phyloP scores from a whole-genome alignment of 805 yeast species.

The Blastobotrys mokoenaii region DNA sequence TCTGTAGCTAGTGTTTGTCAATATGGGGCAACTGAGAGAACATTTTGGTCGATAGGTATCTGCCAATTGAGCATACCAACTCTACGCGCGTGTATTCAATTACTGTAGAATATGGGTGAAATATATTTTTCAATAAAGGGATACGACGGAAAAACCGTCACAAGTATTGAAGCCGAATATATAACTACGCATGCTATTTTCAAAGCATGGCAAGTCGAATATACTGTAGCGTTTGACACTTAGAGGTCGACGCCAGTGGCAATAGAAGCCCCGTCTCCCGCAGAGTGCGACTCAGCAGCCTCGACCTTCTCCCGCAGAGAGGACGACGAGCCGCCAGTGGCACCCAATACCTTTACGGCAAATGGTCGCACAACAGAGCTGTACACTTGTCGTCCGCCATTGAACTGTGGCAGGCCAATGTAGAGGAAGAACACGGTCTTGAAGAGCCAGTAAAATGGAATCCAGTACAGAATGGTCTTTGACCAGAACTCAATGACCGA shows the following conservation, averaged over 20 bases:
- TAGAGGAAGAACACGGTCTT: slow-evolving; percentile 83
- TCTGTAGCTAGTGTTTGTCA: no score
- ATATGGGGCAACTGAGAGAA: no score
- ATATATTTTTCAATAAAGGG: no score
- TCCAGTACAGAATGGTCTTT: slow-evolving; percentile 82
- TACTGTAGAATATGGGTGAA: no score
- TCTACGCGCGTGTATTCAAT: no score
- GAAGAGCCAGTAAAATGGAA: slow-evolving; percentile 93
- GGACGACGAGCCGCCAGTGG: slow-evolving; percentile 20
- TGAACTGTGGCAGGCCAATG: slow-evolving; percentile 78
- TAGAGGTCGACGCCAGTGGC: slow-evolving; percentile 15
- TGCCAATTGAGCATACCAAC: no score
- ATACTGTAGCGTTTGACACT: no score
- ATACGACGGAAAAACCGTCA: no score
- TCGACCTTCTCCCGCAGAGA: slow-evolving; percentile 26
- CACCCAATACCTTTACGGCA: slow-evolving; percentile 26
- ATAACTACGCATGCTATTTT: no score
- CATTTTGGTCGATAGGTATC: no score
- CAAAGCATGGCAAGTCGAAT: no score
- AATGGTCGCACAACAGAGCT: slow-evolving; percentile 58
- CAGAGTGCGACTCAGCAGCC: slow-evolving; percentile 14
- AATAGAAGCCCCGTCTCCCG: slow-evolving; percentile 5
- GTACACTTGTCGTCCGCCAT: slow-evolving; percentile 79
- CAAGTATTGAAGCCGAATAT: no score
- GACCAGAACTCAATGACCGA: slow-evolving; percentile 95